These are phyloP conservation scores for Corinectria fuckeliana DNA, from an alignment of 2,329 filamentous ascomycete species.

Conservation along the genomic window DNA sequence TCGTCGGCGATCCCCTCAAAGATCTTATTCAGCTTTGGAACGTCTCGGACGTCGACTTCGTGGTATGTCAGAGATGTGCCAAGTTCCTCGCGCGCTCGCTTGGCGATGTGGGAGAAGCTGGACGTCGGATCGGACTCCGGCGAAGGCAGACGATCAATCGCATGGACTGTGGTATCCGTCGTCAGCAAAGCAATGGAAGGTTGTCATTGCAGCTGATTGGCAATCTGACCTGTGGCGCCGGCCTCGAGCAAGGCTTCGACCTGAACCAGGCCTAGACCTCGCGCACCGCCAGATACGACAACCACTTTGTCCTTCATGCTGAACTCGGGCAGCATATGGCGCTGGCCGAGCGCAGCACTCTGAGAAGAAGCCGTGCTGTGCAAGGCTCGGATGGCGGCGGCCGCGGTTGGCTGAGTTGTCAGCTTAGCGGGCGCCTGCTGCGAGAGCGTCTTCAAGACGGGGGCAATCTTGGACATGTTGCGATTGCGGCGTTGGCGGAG, in stretches of 20 bases:
- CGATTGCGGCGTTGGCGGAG: neutral
- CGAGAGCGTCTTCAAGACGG: constrained; percentile 29
- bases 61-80: constrained; percentile 75
- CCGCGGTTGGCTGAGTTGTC: constrained; percentile 1
- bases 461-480: constrained; percentile 39
- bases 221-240: constrained; percentile 67
- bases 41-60: constrained; percentile 80
- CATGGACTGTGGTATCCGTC: constrained; percentile 61
- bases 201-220: neutral
- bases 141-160: constrained; percentile 66
- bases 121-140: constrained; percentile 53
- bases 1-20: constrained; percentile 72
- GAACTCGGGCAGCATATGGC: constrained; percentile 71
- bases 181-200: constrained; percentile 13
- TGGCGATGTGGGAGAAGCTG: constrained; percentile 70
- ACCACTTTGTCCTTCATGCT: constrained; percentile 76
- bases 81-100: constrained; percentile 68
- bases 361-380: constrained; percentile 20
- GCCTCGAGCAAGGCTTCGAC: constrained; percentile 81
- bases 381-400: constrained; percentile 21
- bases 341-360: constrained; percentile 26
- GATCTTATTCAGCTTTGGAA: constrained; percentile 68
- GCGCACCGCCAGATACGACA: constrained; percentile 77
- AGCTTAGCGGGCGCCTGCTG: constrained; percentile 16
- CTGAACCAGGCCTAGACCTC: constrained; percentile 80